phyloP scores from a whole-genome alignment of 1,284 basidiomycete species.

The Ceratobasidium sp. region DNA sequence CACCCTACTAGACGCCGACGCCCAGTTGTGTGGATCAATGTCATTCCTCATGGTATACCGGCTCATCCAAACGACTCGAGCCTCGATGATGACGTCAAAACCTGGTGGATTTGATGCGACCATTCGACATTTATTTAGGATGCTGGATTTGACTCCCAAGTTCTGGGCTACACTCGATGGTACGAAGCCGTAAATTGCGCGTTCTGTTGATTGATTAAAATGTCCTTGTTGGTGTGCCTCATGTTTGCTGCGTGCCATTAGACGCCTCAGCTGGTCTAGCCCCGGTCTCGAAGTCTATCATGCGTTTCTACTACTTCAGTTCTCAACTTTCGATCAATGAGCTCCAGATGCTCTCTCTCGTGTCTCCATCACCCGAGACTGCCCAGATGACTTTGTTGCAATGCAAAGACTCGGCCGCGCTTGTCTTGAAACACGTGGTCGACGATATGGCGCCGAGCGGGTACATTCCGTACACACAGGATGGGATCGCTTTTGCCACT shows the following conservation, averaged over 20 bases:
- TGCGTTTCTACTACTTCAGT: conserved; percentile 42
- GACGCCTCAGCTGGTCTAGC: conserved; percentile 38
- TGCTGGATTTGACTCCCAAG: conserved; percentile 32
- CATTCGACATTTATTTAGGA: conserved; percentile 31
- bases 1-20: conserved; percentile 29
- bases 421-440: conserved; percentile 31
- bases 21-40: conserved; percentile 30
- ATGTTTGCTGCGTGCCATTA: neutral
- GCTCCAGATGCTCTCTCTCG: conserved; percentile 39
- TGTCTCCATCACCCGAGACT: conserved; percentile 3
- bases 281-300: conserved; percentile 37
- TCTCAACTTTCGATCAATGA: conserved; percentile 32
- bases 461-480: conserved; percentile 36
- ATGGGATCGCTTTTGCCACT: conserved; percentile 37
- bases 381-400: neutral
- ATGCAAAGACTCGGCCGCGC: conserved; percentile 33
- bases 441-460: conserved; percentile 38
- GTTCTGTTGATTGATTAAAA: too few species aligned
- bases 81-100: conserved; percentile 42
- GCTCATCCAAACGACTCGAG: conserved; percentile 19
- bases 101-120: conserved; percentile 33
- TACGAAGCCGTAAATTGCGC: neutral
- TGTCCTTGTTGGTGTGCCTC: too few species aligned
- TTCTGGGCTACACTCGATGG: conserved; percentile 37
- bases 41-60: conserved; percentile 37